Conservation (phyloP, 805 yeast genomes). For the Metschnikowia continentalis region DNA sequence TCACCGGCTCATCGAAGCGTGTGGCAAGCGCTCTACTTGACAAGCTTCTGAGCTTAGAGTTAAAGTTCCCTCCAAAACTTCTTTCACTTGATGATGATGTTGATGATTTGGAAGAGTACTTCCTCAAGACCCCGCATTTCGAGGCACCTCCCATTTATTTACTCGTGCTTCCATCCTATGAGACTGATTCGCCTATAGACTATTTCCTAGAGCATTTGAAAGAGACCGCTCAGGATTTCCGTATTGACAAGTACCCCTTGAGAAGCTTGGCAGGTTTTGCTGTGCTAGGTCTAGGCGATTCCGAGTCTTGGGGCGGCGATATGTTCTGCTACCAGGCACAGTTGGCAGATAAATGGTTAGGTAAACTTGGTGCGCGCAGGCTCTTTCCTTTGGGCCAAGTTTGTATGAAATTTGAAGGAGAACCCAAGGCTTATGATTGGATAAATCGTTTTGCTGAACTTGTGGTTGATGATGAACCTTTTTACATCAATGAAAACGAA, state of each 20-base stretch:
- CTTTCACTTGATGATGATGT: slow-evolving; percentile 75
- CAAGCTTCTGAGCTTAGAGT: slow-evolving; percentile 27
- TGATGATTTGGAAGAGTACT: slow-evolving; percentile 79
- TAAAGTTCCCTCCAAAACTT: slow-evolving; percentile 44
- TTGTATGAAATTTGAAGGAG: slow-evolving; percentile 72
- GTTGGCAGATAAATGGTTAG: slow-evolving; percentile 67
- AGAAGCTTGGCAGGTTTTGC: slow-evolving; percentile 69
- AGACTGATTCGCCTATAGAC: slow-evolving; percentile 88
- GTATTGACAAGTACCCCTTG: slow-evolving; percentile 80
- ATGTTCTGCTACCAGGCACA: slow-evolving; percentile 85
- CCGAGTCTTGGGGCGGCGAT: slow-evolving; percentile 71
- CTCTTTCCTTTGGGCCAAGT: slow-evolving; percentile 79
- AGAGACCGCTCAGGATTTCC: slow-evolving; percentile 80
- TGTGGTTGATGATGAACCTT: slow-evolving; percentile 68
- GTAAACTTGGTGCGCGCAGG: slow-evolving; percentile 82
- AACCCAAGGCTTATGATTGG: slow-evolving; percentile 62
- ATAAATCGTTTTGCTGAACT: slow-evolving; percentile 53
- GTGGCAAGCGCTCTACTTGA: slow-evolving; percentile 54
- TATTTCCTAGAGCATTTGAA: slow-evolving; percentile 74
- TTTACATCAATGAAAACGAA: slow-evolving; percentile 50
- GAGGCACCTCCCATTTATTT: slow-evolving; percentile 53
- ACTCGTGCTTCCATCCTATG: slow-evolving; percentile 83
- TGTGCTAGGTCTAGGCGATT: slow-evolving; percentile 84
- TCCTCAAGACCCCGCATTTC: slow-evolving; percentile 54
- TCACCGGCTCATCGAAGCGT: slow-evolving; percentile 78